These are phyloP conservation scores for Stephanodiscus triporus DNA, from an alignment of 108 stramenopile genomes.

Conservation along the genomic window DNA sequence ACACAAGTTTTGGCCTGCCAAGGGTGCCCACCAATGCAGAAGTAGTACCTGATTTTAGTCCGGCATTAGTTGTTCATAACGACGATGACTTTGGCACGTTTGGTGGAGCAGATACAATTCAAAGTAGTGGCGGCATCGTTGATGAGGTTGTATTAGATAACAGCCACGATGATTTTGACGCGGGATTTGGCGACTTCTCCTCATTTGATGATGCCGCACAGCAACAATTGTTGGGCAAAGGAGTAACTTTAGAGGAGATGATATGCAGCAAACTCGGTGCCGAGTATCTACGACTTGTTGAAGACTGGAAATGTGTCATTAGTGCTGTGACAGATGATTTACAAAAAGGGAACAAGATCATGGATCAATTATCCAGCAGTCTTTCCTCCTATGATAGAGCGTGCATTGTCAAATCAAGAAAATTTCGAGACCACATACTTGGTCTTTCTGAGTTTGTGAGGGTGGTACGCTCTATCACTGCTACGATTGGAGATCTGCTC, in stretches of 20 bases:
- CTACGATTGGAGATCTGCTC: conserved; percentile 67
- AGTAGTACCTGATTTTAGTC: not conserved
- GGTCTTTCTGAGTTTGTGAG: conserved; percentile 74
- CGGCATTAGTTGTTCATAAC: not conserved
- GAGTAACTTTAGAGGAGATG: conserved; percentile 6
- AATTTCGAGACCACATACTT: conserved; percentile 28
- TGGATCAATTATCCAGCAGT: conserved; percentile 20
- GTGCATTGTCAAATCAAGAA: conserved; percentile 35
- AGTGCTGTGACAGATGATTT: conserved; percentile 36
- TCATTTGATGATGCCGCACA: conserved; percentile 32
- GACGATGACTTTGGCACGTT: conserved; percentile 37
- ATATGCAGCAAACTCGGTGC: conserved; percentile 22
- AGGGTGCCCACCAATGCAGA: not conserved
- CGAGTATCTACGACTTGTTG: conserved; percentile 13
- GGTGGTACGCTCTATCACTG: conserved; percentile 63
- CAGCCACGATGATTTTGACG: conserved; percentile 22
- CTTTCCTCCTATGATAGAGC: conserved; percentile 25
- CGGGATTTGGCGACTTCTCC: conserved; percentile 46
- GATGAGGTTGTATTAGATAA: conserved; percentile 4
- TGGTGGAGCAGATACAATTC: conserved; percentile 8
- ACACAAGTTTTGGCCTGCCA: not conserved
- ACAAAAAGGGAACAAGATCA: conserved; percentile 24
- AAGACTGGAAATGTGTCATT: conserved; percentile 33
- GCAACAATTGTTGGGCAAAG: not conserved
- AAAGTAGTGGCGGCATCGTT: not conserved